A percentile compares a stretch with the other conserved stretches of the same genome.
phyloP scores from a whole-genome alignment of 306 rosid species.

The Betula pendula region DNA sequence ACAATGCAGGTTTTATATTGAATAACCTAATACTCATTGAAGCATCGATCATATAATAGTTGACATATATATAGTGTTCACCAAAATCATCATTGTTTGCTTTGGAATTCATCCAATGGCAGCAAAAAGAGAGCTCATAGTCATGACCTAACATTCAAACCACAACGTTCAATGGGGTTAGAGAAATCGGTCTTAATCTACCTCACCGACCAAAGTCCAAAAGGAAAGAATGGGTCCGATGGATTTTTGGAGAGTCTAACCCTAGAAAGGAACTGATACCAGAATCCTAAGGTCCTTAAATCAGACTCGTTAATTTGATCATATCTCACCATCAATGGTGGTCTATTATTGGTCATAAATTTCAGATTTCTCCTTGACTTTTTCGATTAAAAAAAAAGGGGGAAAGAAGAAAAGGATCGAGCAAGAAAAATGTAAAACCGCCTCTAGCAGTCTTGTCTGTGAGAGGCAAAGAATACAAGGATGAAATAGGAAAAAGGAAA shows the following conservation, averaged over 20 bases:
- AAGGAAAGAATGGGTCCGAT: slow-evolving; percentile 33
- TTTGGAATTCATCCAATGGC: background rate
- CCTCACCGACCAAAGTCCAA: slow-evolving; percentile 27
- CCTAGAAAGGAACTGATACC: slow-evolving; percentile 45
- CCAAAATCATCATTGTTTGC: slow-evolving; percentile 22
- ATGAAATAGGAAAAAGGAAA: slow-evolving; percentile 7
- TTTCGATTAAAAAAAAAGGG: slow-evolving; percentile 1
- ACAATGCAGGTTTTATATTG: slow-evolving; percentile 30
- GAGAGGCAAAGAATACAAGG: slow-evolving; percentile 30
- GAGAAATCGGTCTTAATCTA: slow-evolving; percentile 30
- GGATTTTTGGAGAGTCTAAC: slow-evolving; percentile 7
- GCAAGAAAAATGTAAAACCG: background rate
- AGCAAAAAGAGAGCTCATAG: background rate
- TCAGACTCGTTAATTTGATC: background rate
- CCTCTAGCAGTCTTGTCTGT: slow-evolving; percentile 9
- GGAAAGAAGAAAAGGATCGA: background rate
- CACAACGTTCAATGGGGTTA: slow-evolving; percentile 2
- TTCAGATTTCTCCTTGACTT: slow-evolving; percentile 18
- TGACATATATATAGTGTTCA: slow-evolving; percentile 8
- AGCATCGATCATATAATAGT: slow-evolving; percentile 15
- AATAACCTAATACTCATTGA: slow-evolving; percentile 21
- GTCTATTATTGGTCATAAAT: background rate
- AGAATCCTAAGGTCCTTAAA: slow-evolving; percentile 25
- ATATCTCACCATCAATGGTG: background rate
- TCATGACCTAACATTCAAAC: slow-evolving; percentile 32